Conservation (phyloP, 2,329 filamentous ascomycete genomes). For the Apiospora aurea region DNA sequence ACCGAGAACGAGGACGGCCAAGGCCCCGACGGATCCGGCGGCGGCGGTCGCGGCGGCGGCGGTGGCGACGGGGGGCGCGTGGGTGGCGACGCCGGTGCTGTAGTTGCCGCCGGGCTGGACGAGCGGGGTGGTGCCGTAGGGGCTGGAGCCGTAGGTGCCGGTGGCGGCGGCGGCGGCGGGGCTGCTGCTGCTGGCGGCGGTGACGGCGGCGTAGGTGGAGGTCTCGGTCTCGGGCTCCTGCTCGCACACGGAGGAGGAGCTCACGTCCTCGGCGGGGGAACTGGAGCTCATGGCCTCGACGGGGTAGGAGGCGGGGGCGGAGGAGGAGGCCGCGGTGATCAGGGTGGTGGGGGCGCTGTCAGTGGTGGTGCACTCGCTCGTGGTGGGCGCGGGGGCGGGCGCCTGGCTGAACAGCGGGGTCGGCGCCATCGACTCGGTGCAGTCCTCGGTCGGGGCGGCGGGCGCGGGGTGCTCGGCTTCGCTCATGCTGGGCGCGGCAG, state of each 20-base stretch:
- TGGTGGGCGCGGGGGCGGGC: neutral
- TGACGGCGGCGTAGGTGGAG: neutral
- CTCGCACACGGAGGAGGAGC: constrained; percentile 22
- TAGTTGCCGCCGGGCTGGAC: constrained; percentile 25
- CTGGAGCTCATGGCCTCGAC: constrained; percentile 20
- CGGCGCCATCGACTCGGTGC: neutral
- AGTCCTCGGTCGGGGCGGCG: neutral
- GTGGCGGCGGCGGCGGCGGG: neutral
- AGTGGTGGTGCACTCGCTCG: neutral
- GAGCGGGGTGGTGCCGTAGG: constrained; percentile 8
- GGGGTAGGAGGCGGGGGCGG: neutral
- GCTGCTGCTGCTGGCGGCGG: neutral
- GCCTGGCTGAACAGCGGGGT: neutral
- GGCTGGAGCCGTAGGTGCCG: neutral
- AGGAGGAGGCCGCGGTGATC: constrained; percentile 2
- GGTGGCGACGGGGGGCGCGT: constrained; percentile 17
- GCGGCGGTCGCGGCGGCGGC: neutral
- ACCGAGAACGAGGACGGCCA: constrained; percentile 24
- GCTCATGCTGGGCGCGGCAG: neutral
- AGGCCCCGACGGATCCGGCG: constrained; percentile 18
- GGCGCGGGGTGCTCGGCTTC: neutral
- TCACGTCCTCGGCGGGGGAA: neutral
- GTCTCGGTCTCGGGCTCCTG: neutral
- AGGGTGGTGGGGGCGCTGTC: neutral
- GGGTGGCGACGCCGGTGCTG: constrained; percentile 15